Base-by-base conservation (phyloP, 2,329 filamentous ascomycete genomes). In the Biscogniauxia sp. region DNA sequence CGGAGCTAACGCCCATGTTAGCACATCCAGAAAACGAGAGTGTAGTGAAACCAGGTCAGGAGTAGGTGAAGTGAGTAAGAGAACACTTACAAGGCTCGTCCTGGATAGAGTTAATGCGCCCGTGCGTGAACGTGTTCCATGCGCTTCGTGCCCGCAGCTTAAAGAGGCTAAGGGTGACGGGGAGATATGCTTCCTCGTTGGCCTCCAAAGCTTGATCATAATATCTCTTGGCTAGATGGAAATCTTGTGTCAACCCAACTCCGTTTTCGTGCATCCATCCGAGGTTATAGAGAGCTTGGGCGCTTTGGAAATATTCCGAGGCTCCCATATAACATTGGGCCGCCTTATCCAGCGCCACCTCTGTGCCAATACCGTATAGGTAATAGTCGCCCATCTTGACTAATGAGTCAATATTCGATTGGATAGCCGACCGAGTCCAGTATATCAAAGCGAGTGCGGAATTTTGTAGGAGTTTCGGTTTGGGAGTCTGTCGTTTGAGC, bases 191-290 rank as follows among this genome's bases (percentile, higher is more conserved):
- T 76, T 99, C 96, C 54, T 88, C 84, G 69, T 97, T 99, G 0
- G 94, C 93, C 71, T 93, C 92, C 28, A 97, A 79, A 0, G 95
- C 94, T 62, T 95, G 84, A 70, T 99, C 95, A 72, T 99, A 99
- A 76, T 93, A 97, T 57, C 95, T 84, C 77, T 99, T 99, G 1
- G 96, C 95, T 59, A 99, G 87, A 72, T 99, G 95, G 74, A 96
- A 99, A 73, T 99, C 95, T 73, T 99, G 95, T 58, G 91, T 89
- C 20, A 98, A 85, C 1, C 93, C 92, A 55, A 98, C 83, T 7
- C 95, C 95, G 71, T 98, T 97, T 77, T 99, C 95, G 72, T 99
- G 93, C 94, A 99, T 98, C 95, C 95, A 99, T 5, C 95, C 96
- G 15, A 99, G 81, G 70, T 99, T 98, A 85, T 93, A 99, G 60